phyloP scores from a whole-genome alignment of 441 rosid species.

The Populus hybrid region DNA sequence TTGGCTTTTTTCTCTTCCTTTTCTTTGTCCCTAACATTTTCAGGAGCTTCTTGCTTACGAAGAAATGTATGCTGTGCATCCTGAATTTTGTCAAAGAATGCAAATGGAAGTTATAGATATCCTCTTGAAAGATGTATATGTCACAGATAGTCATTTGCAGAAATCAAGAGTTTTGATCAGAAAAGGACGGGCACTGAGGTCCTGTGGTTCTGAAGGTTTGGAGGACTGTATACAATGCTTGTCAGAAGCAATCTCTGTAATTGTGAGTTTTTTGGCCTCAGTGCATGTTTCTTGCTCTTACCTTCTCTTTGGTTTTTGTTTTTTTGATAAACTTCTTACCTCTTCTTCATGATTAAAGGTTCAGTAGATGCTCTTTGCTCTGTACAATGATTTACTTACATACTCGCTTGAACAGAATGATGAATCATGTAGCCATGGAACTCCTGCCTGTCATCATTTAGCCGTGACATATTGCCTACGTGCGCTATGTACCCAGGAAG shows the following conservation, averaged over 20 bases:
- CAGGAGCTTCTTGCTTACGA: slow-evolving; percentile 85
- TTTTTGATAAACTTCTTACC: not conserved
- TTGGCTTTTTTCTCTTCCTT: slow-evolving; percentile 10
- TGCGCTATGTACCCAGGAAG: slow-evolving; percentile 72
- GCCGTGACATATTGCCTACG: slow-evolving; percentile 74
- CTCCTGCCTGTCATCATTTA: slow-evolving; percentile 43
- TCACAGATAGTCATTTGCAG: slow-evolving; percentile 36
- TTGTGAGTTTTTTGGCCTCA: slow-evolving; percentile 39
- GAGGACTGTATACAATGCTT: slow-evolving; percentile 52
- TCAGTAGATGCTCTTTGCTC: slow-evolving; percentile 17
- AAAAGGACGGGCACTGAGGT: slow-evolving; percentile 58
- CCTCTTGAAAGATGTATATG: slow-evolving; percentile 56
- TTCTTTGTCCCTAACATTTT: slow-evolving; percentile 18
- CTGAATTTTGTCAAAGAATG: slow-evolving; percentile 55
- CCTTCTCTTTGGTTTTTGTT: not conserved
- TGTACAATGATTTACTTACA: slow-evolving; percentile 21
- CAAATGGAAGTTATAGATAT: slow-evolving; percentile 48
- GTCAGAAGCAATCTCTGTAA: slow-evolving; percentile 65
- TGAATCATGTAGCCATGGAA: slow-evolving; percentile 25
- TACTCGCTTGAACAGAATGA: slow-evolving; percentile 36
- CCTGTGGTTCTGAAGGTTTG: slow-evolving; percentile 51
- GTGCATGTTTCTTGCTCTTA: slow-evolving; percentile 6
- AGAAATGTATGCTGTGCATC: slow-evolving; percentile 40
- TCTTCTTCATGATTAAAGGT: slow-evolving; percentile 7
- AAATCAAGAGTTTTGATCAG: slow-evolving; percentile 64